Conservation (phyloP, 306 rosid genomes). For the Erythrophleum fordii region DNA sequence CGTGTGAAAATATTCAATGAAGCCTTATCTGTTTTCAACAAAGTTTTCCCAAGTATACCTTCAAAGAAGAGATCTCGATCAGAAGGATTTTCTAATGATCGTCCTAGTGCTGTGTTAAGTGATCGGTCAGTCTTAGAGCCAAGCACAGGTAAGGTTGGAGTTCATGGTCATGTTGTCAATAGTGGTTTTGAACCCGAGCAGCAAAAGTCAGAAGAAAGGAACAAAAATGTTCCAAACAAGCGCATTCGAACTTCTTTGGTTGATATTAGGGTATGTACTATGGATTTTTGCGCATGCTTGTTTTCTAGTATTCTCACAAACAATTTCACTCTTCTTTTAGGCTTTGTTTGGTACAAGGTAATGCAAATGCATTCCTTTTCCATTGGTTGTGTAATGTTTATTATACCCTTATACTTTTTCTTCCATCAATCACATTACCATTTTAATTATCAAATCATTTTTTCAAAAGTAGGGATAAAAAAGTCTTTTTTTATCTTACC, state of each 20-base stretch:
- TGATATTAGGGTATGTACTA: conserved; percentile 73
- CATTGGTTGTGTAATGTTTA: too few species aligned
- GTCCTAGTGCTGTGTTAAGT: conserved; percentile 57
- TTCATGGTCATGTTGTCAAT: conserved; percentile 58
- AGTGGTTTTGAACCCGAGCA: conserved; percentile 76
- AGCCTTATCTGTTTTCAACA: conserved; percentile 77
- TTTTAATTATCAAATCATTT: too few species aligned
- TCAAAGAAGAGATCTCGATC: conserved; percentile 90
- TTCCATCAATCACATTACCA: too few species aligned
- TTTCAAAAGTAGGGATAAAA: too few species aligned
- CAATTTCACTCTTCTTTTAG: background rate
- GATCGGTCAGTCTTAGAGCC: conserved; percentile 69
- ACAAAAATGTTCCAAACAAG: conserved; percentile 74
- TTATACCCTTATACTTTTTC: too few species aligned
- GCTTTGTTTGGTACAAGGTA: too few species aligned
- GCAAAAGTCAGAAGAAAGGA: conserved; percentile 78
- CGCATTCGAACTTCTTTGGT: conserved; percentile 88
- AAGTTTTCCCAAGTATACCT: conserved; percentile 69
- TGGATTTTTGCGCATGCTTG: conserved; percentile 6
- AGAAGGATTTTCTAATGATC: conserved; percentile 67
- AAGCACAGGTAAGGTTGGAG: conserved; percentile 75
- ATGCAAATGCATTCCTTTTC: too few species aligned
- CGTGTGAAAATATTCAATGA: conserved; percentile 71
- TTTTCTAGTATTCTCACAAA: background rate
- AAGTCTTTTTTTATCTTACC: too few species aligned